Evolutionary conservation across 73 alveolate genomes (phyloP).

Genomic region (Halteria grandinella): DNA sequence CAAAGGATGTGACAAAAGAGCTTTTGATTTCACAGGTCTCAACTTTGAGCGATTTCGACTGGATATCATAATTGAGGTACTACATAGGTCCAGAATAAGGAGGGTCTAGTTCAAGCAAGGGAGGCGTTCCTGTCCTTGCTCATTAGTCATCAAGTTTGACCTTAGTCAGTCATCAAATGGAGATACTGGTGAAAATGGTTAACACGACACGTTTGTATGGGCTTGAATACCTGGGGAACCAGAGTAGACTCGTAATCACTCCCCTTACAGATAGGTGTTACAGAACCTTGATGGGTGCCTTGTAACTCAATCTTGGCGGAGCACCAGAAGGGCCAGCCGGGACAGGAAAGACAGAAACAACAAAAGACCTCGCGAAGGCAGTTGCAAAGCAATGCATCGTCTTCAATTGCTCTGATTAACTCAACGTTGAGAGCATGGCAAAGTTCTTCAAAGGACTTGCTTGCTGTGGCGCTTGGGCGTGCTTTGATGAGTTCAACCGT

Average conservation of each 20-base stretch:
- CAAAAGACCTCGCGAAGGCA: constrained; percentile 90
- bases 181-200: constrained; percentile 80
- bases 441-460: constrained; percentile 92
- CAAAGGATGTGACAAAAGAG: constrained; percentile 78
- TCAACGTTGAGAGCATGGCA: constrained; percentile 86
- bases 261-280: constrained; percentile 93
- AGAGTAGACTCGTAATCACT: constrained; percentile 89
- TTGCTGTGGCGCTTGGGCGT: constrained; percentile 98
- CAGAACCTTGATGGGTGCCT: constrained; percentile 88
- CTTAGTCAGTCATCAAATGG: too few relatives aligned
- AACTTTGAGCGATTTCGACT: constrained; percentile 75
- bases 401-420: constrained; percentile 89
- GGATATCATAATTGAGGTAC: constrained; percentile 84
- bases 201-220: constrained; percentile 92
- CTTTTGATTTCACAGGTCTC: constrained; percentile 60
- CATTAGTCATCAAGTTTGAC: too few relatives aligned
- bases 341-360: constrained; percentile 92
- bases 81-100: too few relatives aligned
- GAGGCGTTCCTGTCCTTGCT: too few relatives aligned
- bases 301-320: constrained; percentile 85
- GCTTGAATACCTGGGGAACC: constrained; percentile 96
- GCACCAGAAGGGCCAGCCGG: constrained; percentile 98
- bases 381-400: constrained; percentile 90
- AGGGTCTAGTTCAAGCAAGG: too few relatives aligned
- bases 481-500: constrained; percentile 99